These are phyloP conservation scores for Plasmodium cynomolgi DNA, from an alignment of 169 alveolate genomes.

Conservation along the genomic window DNA sequence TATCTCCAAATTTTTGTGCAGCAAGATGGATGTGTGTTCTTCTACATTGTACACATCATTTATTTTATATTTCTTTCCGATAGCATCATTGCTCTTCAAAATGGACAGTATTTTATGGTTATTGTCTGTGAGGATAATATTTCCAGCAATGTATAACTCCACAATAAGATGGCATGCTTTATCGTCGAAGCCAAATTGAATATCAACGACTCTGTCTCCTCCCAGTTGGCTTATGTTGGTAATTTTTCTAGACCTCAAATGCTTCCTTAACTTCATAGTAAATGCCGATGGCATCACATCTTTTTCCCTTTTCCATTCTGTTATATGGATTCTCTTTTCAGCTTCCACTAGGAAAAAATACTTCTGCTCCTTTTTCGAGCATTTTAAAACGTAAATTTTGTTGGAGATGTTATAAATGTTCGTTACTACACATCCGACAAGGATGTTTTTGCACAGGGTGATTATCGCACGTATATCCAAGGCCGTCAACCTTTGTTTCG, in stretches of 20 bases:
- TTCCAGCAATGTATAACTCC: constrained; percentile 94
- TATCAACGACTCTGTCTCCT: constrained; percentile 93
- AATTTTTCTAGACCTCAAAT: constrained; percentile 79
- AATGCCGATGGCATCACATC: constrained; percentile 85
- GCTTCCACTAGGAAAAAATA: constrained; percentile 81
- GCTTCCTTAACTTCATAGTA: constrained; percentile 85
- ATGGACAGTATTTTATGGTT: constrained; percentile 89
- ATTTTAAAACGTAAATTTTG: constrained; percentile 81
- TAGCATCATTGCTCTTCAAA: constrained; percentile 65
- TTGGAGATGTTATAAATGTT: constrained; percentile 84
- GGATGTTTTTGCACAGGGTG: constrained; percentile 70
- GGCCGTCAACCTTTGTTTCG: constrained; percentile 84
- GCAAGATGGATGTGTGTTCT: constrained; percentile 42
- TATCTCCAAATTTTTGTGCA: constrained; percentile 30
- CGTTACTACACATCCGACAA: constrained; percentile 78
- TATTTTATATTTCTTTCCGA: not conserved
- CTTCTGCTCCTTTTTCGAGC: constrained; percentile 83
- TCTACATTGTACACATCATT: constrained; percentile 68
- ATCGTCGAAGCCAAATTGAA: constrained; percentile 94
- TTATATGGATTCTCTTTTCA: constrained; percentile 83
- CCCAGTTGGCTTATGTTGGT: constrained; percentile 87
- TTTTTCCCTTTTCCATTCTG: constrained; percentile 81
- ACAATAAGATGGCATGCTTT: constrained; percentile 91
- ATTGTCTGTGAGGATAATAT: constrained; percentile 92
- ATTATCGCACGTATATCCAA: constrained; percentile 82